Evolutionary conservation across 306 rosid genomes (phyloP).

Genomic region (Corylus avellana): DNA sequence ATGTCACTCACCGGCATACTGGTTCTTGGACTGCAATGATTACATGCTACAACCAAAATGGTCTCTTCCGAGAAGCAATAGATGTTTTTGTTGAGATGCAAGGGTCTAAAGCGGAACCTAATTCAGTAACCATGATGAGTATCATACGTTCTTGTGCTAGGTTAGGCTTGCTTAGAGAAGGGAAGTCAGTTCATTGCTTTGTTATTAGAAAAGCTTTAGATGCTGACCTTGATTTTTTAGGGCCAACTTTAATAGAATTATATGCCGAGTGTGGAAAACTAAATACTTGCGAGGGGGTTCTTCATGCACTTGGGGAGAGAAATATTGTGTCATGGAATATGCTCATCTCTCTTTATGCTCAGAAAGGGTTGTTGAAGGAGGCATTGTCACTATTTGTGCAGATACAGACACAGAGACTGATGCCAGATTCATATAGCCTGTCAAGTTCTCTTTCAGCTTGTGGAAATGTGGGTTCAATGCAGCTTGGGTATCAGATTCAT

Average conservation of each 20-base stretch:
- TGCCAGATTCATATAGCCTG: conserved; percentile 76
- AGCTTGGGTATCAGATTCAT: conserved; percentile 74
- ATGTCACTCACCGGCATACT: conserved; percentile 33
- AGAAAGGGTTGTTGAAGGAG: conserved; percentile 51
- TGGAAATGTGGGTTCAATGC: conserved; percentile 59
- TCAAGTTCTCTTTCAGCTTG: conserved; percentile 80
- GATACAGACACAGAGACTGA: conserved; percentile 56
- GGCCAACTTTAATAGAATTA: conserved; percentile 66
- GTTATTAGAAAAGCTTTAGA: conserved; percentile 56
- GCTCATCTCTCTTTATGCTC: conserved; percentile 61
- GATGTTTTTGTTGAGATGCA: conserved; percentile 51
- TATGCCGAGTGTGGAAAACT: conserved; percentile 59
- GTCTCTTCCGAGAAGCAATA: conserved; percentile 50
- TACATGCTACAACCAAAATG: conserved; percentile 61
- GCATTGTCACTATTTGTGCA: conserved; percentile 55
- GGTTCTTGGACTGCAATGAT: conserved; percentile 80
- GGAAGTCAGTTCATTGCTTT: conserved; percentile 76
- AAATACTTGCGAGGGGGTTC: conserved; percentile 49
- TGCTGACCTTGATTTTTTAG: conserved; percentile 50
- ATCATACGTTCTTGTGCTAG: conserved; percentile 64
- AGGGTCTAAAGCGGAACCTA: conserved; percentile 52
- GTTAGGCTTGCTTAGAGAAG: conserved; percentile 64
- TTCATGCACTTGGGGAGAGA: conserved; percentile 42
- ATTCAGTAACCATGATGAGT: conserved; percentile 61
- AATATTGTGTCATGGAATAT: conserved; percentile 65